Base-by-base conservation (phyloP, 495 filamentous ascomycete species). In the Talaromyces ruber region DNA sequence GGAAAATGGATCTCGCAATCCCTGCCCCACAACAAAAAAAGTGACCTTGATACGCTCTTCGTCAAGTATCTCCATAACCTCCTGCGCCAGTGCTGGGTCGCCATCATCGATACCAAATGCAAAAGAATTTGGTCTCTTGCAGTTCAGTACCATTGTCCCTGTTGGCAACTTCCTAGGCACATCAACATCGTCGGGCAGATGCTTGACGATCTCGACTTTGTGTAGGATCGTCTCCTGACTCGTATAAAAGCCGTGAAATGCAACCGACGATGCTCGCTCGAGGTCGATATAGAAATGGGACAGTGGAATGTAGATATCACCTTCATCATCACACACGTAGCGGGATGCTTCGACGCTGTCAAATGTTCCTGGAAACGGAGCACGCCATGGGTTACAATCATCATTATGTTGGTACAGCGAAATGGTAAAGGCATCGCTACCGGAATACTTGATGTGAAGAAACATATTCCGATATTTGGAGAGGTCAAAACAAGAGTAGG, bases 101-200 rank as follows among this genome's bases (percentile, higher is more conserved):
- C 89, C 89, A 71, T 92, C 89, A 70, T 92, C 89, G 66, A 92
- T 92, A 58, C 88, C 89, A 69, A 92, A 90, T 0, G 89, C 89
- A 70, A 92, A 90, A 0, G 82, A 85, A 67, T 89, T 88, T 52
- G 88, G 87, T 8, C 86, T 79, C 39, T 79, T 86, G 77, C 89
- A 92, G 11, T 80, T 74, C 63, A 91, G 85, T 37, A 85, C 72
- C 37, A 92, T 71, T 3, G 71, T 75, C 4, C 87, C 88, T 0
- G 78, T 86, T 0, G 85, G 79, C 16, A 88, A 69, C 71, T 90
- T 91, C 47, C 71, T 66, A 1, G 87, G 86, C 28, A 88, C 71
- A 11, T 64, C 76, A 64, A 81, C 82, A 47, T 69, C 66, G 3
- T 67, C 39, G 3, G 87, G 88, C 6, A 86, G 69, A 8, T 73